Evolutionary conservation across 495 filamentous ascomycete species (phyloP).

Genomic region (Bacidia gigantensis): DNA sequence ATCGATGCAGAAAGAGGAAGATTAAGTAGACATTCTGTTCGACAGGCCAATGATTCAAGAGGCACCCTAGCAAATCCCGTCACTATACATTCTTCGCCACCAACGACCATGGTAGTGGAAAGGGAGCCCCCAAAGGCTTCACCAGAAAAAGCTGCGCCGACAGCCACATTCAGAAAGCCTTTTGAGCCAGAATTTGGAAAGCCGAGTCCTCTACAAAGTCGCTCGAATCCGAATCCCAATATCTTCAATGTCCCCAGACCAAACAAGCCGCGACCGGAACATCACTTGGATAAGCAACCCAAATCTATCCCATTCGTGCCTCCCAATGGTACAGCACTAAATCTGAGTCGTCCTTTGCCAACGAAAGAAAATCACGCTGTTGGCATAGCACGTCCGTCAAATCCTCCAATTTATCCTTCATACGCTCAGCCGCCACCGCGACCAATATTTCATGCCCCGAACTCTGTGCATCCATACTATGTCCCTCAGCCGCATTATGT

Average conservation of each 20-base stretch:
- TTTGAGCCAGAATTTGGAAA: constrained; percentile 45
- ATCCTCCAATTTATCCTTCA: constrained; percentile 22
- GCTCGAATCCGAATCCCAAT: constrained; percentile 27
- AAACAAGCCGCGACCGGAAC: constrained; percentile 31
- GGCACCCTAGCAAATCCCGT: neutral
- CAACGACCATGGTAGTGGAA: constrained; percentile 16
- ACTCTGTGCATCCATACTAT: neutral
- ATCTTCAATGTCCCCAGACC: neutral
- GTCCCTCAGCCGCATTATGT: constrained; percentile 21
- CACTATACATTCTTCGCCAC: neutral
- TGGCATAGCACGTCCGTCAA: constrained; percentile 34
- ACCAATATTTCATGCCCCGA: constrained; percentile 29
- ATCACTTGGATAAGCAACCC: constrained; percentile 24
- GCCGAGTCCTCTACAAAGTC: constrained; percentile 35
- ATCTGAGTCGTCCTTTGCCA: constrained; percentile 9
- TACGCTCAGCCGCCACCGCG: neutral
- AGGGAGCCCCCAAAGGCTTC: constrained; percentile 17
- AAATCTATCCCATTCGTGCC: neutral
- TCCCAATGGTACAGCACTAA: constrained; percentile 27
- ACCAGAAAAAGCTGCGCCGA: constrained; percentile 6
- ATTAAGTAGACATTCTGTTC: neutral
- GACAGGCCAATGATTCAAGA: neutral
- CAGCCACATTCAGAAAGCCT: constrained; percentile 1
- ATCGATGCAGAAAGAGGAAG: neutral
- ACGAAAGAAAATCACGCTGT: constrained; percentile 24